Evolutionary conservation across 2,329 filamentous ascomycete genomes (phyloP), one percentile per base, ranked within the genome.

Genomic region (Aphanoascus verrucosus): DNA sequence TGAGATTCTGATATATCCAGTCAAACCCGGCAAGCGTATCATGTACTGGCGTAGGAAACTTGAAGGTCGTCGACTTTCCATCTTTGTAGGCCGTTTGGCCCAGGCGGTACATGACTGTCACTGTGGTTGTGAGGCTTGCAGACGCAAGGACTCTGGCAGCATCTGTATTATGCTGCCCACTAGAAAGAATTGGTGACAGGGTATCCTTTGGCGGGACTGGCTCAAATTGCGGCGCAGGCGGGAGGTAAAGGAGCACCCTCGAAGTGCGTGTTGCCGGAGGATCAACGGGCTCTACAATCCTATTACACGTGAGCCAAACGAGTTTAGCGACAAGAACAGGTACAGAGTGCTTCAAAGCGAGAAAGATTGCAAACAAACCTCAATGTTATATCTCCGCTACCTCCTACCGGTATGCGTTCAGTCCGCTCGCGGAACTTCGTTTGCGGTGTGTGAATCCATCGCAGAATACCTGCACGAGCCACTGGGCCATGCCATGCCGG

Each of bases 81-180:
- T 47, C 9, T 12, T 35, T 38, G 15, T 46, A 31, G 2, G n/a
- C 2, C 19, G 49, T 20, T 11, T 38, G 23, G 9, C 66, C 69
- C 4, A 72, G 60, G 9, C 70, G 67, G 58, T 72, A 73, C 49
- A 72, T 67, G 38, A 73, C 60, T 9, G 67, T 71, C 9, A 72
- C 69, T 1, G 28, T 53, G 45, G 44, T 47, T 12, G 19, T 32
- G 15, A 38, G n/a, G 35, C 41, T 40, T 34, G 40, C 40, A 6
- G 31, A 19, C 5, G 35, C 23, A 7, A 50, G 12, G 23, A 42
- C 20, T 11, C 44, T 43, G 2, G 50, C 55, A 32, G 35, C 28
- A n/a, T 43, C 47, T 3, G 9, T 35, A 5, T 12, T 28, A 45
- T 17, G n/a, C 19, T 50, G 46, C 14, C 17, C 6, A 19, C 40